These are phyloP conservation scores for Colletotrichum tamarilloi DNA, from an alignment of 2,329 filamentous ascomycete species.

Conservation along the genomic window DNA sequence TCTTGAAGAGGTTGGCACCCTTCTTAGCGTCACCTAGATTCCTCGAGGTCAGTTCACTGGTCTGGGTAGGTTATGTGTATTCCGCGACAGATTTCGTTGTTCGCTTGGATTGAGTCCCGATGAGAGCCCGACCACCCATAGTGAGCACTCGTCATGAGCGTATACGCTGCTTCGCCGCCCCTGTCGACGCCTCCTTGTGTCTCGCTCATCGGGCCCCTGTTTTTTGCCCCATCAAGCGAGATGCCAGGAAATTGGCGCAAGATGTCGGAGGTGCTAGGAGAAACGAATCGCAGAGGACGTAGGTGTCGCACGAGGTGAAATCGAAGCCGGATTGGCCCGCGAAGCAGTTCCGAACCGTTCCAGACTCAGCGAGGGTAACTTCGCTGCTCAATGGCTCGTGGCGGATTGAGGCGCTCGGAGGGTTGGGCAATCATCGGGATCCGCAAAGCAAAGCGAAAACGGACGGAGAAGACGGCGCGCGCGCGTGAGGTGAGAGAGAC, in stretches of 20 bases:
- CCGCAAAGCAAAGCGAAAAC: conserved; percentile 23
- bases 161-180: background rate
- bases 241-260: conserved; percentile 48
- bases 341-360: background rate
- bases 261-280: background rate
- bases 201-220: conserved; percentile 10
- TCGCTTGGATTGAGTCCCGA: background rate
- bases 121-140: background rate
- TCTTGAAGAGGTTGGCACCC: conserved; percentile 99
- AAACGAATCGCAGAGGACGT: background rate
- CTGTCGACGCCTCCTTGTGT: background rate
- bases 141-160: background rate
- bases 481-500: conserved; percentile 38
- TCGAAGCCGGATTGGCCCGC: background rate
- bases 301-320: background rate
- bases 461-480: background rate
- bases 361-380: background rate
- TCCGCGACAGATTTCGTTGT: conserved; percentile 3
- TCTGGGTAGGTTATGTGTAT: background rate
- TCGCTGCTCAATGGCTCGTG: conserved; percentile 30
- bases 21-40: conserved; percentile 87
- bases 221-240: conserved; percentile 11
- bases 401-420: background rate
- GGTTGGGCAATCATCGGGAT: background rate
- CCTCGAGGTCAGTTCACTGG: conserved; percentile 27